Evolutionary conservation across 192 early-diverging fungal species (phyloP), one percentile per base, ranked within the genome.

Genomic region (Gryganskiella cystojenkinii): DNA sequence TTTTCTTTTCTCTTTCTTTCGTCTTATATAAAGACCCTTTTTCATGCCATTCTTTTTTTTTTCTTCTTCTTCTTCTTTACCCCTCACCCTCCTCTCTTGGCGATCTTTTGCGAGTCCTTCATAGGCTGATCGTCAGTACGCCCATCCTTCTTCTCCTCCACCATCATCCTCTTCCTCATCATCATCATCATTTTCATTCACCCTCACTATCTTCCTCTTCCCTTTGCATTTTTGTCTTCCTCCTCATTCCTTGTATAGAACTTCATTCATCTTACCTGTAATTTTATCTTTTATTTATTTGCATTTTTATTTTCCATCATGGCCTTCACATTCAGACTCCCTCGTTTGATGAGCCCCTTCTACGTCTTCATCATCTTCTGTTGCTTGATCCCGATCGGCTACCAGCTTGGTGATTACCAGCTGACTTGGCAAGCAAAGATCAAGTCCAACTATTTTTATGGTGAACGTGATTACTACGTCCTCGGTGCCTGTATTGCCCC

Each of bases 381-480:
- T 30, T 64, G 37, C 30, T 24, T 68, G 30, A 59, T 78, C 66
- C 74, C 74, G 1, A 53, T 78, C 55, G 74, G n/a, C 22, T 78
- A 78, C 25, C 45, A 46, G 14, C 43, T 69, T 47, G 74, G 54
- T 20, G 74, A 78, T 40, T 64, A 78, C 45, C 45, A 69, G 15
- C 30, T 78, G 40, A 78, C 74, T 3, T 78, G 74, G 74, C 0
- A 42, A 1, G 3, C 20, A 4, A 64, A 62, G 28, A 78, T 78
- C 43, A 50, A 4, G 4, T 1, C 33, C 50, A 78, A 78, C 17
- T 78, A 60, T n/a, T 47, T 45, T 30, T 64, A 58, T n/a, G 67
- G 67, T 7, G 24, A 69, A 27, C 74, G 74, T 27, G 74, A 78
- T 30, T 69, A 64, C 50, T 78, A 78, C 30, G 46, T 78, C 20